Evolutionary conservation across 2,329 filamentous ascomycete species (phyloP).

Genomic region (Xylariaceae sp.): DNA sequence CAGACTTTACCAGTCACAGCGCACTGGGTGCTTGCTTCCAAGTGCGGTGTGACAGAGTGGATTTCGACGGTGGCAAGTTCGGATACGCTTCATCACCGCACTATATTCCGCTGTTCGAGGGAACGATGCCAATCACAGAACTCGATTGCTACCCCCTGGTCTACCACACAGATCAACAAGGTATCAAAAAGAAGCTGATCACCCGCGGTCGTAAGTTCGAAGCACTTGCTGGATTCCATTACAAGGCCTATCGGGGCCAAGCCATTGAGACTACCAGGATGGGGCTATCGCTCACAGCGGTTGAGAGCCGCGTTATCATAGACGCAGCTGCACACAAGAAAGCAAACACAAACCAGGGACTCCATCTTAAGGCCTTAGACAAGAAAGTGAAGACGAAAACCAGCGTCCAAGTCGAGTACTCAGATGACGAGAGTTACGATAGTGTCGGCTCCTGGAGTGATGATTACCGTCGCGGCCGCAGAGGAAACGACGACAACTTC

Average conservation of each 20-base stretch:
- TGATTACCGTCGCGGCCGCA: constrained; percentile 5
- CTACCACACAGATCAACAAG: constrained; percentile 21
- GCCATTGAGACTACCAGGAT: background rate
- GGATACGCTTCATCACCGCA: constrained; percentile 25
- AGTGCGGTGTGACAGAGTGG: constrained; percentile 18
- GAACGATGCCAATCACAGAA: constrained; percentile 24
- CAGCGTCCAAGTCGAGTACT: background rate
- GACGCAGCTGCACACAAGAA: constrained; percentile 1
- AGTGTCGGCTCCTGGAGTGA: background rate
- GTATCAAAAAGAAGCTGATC: constrained; percentile 23
- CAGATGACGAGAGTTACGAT: background rate
- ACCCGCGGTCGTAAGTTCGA: constrained; percentile 33
- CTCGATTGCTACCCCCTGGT: constrained; percentile 31
- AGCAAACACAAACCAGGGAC: background rate
- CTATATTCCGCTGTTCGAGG: constrained; percentile 26
- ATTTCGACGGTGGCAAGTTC: constrained; percentile 33
- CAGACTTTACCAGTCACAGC: constrained; percentile 1
- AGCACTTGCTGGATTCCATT: constrained; percentile 31
- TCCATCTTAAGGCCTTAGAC: constrained; percentile 3
- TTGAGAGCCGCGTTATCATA: constrained; percentile 9
- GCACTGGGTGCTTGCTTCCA: constrained; percentile 5
- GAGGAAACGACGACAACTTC: constrained; percentile 6
- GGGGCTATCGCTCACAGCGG: background rate
- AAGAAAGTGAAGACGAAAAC: background rate
- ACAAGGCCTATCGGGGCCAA: constrained; percentile 14